These are phyloP conservation scores for Loxodes magnus DNA, from an alignment of 73 alveolate species.

Conservation along the genomic window DNA sequence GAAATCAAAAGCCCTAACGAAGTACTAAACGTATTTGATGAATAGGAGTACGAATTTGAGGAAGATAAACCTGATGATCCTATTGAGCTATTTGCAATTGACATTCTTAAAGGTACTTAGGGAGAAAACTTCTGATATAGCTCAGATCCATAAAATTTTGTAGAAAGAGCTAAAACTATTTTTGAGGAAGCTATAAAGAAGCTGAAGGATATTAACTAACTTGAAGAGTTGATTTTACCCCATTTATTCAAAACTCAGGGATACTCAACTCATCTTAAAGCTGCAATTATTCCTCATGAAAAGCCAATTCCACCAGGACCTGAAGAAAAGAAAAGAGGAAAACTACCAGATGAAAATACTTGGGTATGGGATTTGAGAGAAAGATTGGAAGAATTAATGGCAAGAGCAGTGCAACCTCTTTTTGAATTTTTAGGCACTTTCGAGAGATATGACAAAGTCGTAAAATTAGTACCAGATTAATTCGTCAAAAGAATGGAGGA, in stretches of 20 bases:
- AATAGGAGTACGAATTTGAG: conserved; percentile 43
- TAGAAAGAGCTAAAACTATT: conserved; percentile 56
- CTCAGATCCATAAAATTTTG: conserved; percentile 77
- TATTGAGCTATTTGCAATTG: conserved; percentile 52
- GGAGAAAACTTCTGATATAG: conserved; percentile 34
- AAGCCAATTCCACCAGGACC: conserved; percentile 67
- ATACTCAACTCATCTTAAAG: conserved; percentile 74
- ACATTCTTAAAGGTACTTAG: conserved; percentile 26
- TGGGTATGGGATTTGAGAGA: conserved; percentile 91
- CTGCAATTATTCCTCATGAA: conserved; percentile 81
- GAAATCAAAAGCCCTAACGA: conserved; percentile 53
- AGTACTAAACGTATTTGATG: conserved; percentile 53
- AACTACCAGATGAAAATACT: conserved; percentile 79
- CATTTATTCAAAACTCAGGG: conserved; percentile 78
- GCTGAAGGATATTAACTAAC: conserved; percentile 78
- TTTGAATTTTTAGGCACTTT: conserved; percentile 76
- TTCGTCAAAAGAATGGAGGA: conserved; percentile 62
- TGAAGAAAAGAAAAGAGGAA: conserved; percentile 41
- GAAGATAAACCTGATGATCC: conserved; percentile 42
- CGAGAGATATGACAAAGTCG: conserved; percentile 57
- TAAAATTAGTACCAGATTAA: conserved; percentile 79
- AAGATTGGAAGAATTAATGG: conserved; percentile 48
- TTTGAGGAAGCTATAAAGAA: conserved; percentile 87
- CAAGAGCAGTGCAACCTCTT: conserved; percentile 81
- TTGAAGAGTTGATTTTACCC: conserved; percentile 78